Conservation (phyloP, 331 rosid genomes). For the Rhamnella rubrinervis region DNA sequence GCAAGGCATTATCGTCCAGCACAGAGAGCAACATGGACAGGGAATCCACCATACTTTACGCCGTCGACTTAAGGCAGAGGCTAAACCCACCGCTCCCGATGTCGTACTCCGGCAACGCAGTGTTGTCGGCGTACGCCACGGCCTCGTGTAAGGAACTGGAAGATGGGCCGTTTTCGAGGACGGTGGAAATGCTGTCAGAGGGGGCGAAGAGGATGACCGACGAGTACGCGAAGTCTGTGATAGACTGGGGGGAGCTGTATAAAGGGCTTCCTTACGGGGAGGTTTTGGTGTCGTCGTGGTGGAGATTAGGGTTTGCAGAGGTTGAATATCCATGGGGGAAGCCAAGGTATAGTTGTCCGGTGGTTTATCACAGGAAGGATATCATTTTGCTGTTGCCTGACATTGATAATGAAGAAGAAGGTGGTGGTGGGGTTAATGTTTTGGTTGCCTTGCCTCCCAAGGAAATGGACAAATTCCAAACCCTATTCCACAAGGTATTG, state of each 20-base stretch:
- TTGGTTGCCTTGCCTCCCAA: constrained; percentile 62
- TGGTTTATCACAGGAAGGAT: constrained; percentile 57
- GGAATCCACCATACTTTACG: constrained; percentile 55
- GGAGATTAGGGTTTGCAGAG: constrained; percentile 67
- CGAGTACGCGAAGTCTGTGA: constrained; percentile 61
- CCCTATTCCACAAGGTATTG: constrained; percentile 40
- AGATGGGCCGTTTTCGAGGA: constrained; percentile 28
- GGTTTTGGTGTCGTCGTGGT: constrained; percentile 77
- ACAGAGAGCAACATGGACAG: constrained; percentile 23
- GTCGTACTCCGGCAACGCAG: constrained; percentile 50
- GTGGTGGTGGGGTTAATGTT: constrained; percentile 47
- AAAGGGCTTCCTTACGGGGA: constrained; percentile 72
- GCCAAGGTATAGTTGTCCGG: constrained; percentile 68
- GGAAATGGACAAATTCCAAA: constrained; percentile 58
- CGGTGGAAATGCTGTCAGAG: constrained; percentile 61
- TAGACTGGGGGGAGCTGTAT: constrained; percentile 70
- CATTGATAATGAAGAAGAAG: constrained; percentile 17
- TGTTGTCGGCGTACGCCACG: constrained; percentile 43
- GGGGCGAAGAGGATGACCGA: constrained; percentile 58
- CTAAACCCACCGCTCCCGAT: constrained; percentile 51
- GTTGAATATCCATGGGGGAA: constrained; percentile 88
- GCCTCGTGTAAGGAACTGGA: constrained; percentile 41
- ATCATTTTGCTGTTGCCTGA: constrained; percentile 66
- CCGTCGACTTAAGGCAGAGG: constrained; percentile 60
- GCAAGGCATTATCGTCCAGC: constrained; percentile 53